These are phyloP conservation scores for Cystobasidium slooffiae DNA, from an alignment of 1,284 basidiomycete genomes.

Conservation along the genomic window DNA sequence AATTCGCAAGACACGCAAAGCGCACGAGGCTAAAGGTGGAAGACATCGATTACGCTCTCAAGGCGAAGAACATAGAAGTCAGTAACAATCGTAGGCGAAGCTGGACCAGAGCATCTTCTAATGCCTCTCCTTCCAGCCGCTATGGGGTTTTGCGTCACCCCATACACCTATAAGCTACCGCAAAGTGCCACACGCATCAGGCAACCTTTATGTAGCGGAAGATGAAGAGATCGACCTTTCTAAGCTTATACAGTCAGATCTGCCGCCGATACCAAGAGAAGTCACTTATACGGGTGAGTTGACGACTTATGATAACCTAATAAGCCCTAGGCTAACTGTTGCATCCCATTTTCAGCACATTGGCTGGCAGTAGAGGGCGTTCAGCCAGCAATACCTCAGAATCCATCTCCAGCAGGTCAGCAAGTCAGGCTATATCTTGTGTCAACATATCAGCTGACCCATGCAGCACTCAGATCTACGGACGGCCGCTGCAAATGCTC, in stretches of 20 bases:
- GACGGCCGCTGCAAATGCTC: constrained; percentile 37
- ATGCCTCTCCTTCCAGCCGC: constrained; percentile 44
- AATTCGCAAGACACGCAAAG: constrained; percentile 93
- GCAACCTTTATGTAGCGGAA: constrained; percentile 81
- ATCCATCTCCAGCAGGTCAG: constrained; percentile 68
- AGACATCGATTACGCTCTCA: constrained; percentile 91
- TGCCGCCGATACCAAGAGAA: constrained; percentile 74
- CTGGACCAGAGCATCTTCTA: constrained; percentile 46
- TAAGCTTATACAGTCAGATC: constrained; percentile 79
- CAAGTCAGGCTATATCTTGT: not conserved
- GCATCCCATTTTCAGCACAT: constrained; percentile 65
- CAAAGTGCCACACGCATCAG: constrained; percentile 56
- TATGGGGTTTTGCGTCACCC: constrained; percentile 54
- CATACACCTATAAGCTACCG: constrained; percentile 52
- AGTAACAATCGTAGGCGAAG: constrained; percentile 31
- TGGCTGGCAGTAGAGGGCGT: constrained; percentile 99
- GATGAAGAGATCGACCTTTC: constrained; percentile 99
- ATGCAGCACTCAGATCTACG: constrained; percentile 45
- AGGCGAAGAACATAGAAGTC: constrained; percentile 88
- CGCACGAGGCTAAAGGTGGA: constrained; percentile 82
- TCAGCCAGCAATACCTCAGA: constrained; percentile 94
- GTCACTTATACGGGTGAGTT: constrained; percentile 68
- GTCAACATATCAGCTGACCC: not conserved
- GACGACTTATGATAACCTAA: not conserved
- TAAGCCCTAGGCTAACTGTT: not conserved